Base-by-base conservation (phyloP, 768 basidiomycete species). In the Collybia sordida region DNA sequence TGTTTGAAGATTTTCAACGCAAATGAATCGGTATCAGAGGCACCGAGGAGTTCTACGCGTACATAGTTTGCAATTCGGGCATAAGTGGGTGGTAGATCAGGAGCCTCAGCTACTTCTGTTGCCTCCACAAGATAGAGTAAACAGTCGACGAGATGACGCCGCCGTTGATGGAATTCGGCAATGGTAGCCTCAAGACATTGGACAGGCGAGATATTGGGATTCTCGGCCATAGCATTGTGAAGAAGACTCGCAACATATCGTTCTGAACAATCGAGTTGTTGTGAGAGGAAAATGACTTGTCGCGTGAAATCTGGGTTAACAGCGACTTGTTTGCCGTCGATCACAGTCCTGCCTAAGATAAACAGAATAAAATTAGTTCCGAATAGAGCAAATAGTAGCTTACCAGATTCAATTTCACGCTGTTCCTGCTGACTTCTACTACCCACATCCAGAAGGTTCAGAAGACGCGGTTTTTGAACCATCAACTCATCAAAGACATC, bases 231-330 rank as follows among this genome's bases (percentile, higher is more conserved):
- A 36, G 87, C 74, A 18, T 78, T 68, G 50, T 88, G 81, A 40
- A 92, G 72, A 15, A 92, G 78, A 18, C 74, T 74, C 3, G 92
- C 89, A 44, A 85, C 70, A 66, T 89, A 84, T 57, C 85, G 82
- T 70, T 96, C 93, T 11, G 93, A 95, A 56, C 83, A 83, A 59
- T 82, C 77, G 46, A 97, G 84, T 47, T 90, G 82, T 61, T 88
- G 83, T 0, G 93, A 82, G 48, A 95, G 80, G 66, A 91, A 89
- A 48, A 89, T 65, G 48, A 78, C 81, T 64, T 90, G 90, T 43
- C 80, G 82, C 12, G 83, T 83, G 66, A 93, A 93, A 61, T 93
- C 88, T 12, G 81, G 66, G 64, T 90, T 92, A 55, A 94, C 78
- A 0, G 83, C 82, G 28, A 86, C 74, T n/a, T 82, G 72, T 58